Evolutionary conservation across 202 grass and related monocot genomes (phyloP).

Genomic region (Eragrostis tef): DNA sequence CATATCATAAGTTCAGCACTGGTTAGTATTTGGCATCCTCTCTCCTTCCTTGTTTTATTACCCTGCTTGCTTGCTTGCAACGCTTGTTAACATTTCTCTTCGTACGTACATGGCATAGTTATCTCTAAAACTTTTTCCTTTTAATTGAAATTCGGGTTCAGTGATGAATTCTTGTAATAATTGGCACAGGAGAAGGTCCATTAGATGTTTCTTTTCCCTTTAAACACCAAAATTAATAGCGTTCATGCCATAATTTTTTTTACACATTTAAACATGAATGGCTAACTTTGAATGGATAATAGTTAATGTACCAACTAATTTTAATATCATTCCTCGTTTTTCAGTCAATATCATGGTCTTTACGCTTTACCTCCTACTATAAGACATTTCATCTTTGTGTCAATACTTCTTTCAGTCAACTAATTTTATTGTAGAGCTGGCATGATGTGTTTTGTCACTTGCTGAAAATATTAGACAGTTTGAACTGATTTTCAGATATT

Average conservation of each 20-base stretch:
- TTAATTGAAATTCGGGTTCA: not conserved
- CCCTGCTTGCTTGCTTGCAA: constrained; percentile 12
- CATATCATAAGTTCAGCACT: constrained; percentile 95
- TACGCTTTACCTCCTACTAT: not conserved
- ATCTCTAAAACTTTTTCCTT: constrained; percentile 12
- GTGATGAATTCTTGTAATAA: constrained; percentile 18
- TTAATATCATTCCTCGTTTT: not conserved
- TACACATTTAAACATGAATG: not conserved
- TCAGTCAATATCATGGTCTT: not conserved
- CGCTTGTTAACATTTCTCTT: not conserved
- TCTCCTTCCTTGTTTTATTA: constrained; percentile 5
- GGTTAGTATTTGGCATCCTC: constrained; percentile 52
- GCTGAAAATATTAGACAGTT: constrained; percentile 30
- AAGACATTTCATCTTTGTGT: constrained; percentile 15
- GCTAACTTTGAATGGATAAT: not conserved
- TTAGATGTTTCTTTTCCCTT: constrained; percentile 4
- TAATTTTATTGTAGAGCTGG: constrained; percentile 29
- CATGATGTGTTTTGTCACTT: constrained; percentile 35
- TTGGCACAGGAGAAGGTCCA: not conserved
- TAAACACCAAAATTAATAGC: not conserved
- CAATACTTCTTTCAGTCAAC: constrained; percentile 2
- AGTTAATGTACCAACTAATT: not conserved
- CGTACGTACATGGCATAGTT: not conserved
- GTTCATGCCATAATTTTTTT: constrained; percentile 8
- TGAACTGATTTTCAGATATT: constrained; percentile 32